A percentile compares a stretch with the other conserved stretches of the same genome.
phyloP scores from a whole-genome alignment of 768 basidiomycete species.

The Macrolepiota dolichaula region DNA sequence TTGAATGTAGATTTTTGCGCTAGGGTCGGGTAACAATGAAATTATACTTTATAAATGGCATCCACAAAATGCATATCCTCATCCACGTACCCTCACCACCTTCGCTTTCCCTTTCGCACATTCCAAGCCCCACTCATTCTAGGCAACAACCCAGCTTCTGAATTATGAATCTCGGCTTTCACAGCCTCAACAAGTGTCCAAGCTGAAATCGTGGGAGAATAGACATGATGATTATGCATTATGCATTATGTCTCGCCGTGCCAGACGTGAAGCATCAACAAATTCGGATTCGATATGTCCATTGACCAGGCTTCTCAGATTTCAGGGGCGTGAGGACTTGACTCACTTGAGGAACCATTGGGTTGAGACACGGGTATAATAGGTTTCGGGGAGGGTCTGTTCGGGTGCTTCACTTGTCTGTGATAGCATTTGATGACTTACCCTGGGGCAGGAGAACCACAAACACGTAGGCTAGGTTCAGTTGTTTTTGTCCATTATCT shows the following conservation, averaged over 20 bases:
- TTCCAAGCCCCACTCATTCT: constrained; percentile 33
- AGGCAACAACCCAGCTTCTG: constrained; percentile 28
- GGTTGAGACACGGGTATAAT: too few relatives aligned
- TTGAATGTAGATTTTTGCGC: too few relatives aligned
- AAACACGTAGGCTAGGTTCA: not conserved
- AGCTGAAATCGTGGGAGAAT: constrained; percentile 73
- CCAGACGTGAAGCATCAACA: not conserved
- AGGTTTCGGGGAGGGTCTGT: too few relatives aligned
- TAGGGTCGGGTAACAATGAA: too few relatives aligned
- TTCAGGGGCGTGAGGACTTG: too few relatives aligned
- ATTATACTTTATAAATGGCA: not conserved
- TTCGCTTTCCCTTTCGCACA: constrained; percentile 74
- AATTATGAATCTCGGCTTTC: constrained; percentile 75
- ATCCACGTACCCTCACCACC: constrained; percentile 72
- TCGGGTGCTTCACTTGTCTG: too few relatives aligned
- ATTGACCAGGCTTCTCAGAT: too few relatives aligned
- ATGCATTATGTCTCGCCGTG: not conserved
- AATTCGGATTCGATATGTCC: too few relatives aligned
- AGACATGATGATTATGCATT: too few relatives aligned
- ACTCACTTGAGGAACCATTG: too few relatives aligned
- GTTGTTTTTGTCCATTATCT: not conserved
- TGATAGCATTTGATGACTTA: too few relatives aligned
- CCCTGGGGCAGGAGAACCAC: too few relatives aligned
- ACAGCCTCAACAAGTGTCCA: constrained; percentile 81
- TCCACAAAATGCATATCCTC: constrained; percentile 11